Base-by-base conservation (phyloP, 176 grass and related monocot species). In the Tillandsia leiboldiana region DNA sequence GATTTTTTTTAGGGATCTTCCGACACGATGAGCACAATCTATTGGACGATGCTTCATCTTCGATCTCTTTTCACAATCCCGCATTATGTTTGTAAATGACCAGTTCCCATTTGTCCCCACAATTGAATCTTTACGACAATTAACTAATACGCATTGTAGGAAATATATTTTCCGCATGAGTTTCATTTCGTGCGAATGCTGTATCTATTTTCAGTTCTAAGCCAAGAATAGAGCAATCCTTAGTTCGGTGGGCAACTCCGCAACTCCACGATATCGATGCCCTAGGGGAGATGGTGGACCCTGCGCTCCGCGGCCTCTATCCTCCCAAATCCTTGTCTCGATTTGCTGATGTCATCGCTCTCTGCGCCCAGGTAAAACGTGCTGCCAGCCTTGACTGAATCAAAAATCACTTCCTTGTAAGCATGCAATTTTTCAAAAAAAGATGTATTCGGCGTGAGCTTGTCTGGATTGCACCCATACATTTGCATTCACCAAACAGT, bases 241-340 rank as follows among this genome's bases (percentile, higher is more conserved):
- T 93, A 52, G 94, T 89, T 59, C 84, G 85, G 53, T 88, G 85
- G 79, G 94, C 83, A 51, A 72, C 66, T 51, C 79, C 84, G 63
- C 82, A 86, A 50, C 89, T 97, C 26, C 86, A 88, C 49, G 89
- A 97, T 64, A 87, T 72, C 10, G 80, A 86, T 29, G 74, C 80
- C 12, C 67, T 93, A 67, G 76, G 51, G 52, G 54, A 71, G 62
- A 78, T 97, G 70, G 89, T 82, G 48, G 94, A 97, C 70, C 94
- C 89, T 26, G 86, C 76, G 71, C 84, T 97, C 13, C 82, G 86
- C 2, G 94, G 94, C 33, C 80, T 97, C 42, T 97, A 90, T 26
- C 94, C 84, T 0, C 89, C 89, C 0, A 93, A 88, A 54, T 80
- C 89, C 13, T 11, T 97, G 49, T 97, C 89, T 54, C 84, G 89